Conservation (phyloP, 306 rosid species). For the Rosa persica region DNA sequence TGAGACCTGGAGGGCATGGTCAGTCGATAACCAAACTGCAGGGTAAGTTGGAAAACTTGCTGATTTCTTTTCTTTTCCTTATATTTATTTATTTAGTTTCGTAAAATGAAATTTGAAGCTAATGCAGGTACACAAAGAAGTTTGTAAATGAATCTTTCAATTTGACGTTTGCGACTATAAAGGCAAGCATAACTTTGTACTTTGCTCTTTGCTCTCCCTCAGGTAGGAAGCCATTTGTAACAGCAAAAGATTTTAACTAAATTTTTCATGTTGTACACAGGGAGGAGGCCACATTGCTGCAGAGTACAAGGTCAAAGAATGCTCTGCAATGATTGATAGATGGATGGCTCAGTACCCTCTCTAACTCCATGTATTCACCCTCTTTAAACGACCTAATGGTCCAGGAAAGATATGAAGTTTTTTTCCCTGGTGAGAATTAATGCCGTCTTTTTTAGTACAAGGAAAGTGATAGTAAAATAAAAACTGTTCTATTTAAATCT, state of each 20-base stretch:
- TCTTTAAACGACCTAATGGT: not conserved
- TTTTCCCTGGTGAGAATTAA: not conserved
- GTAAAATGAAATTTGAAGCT: not conserved
- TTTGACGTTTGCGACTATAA: not conserved
- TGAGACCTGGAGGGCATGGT: slow-evolving; percentile 30
- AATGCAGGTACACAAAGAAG: slow-evolving; percentile 7
- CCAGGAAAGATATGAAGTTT: not conserved
- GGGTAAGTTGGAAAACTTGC: slow-evolving; percentile 8
- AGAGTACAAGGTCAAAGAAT: slow-evolving; percentile 30
- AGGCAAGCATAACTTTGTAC: not conserved
- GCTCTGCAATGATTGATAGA: slow-evolving; percentile 22
- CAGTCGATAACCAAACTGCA: slow-evolving; percentile 19
- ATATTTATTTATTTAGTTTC: too few species aligned
- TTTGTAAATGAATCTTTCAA: not conserved
- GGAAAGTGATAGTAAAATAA: not conserved
- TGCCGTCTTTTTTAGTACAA: not conserved
- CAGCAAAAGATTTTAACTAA: not conserved
- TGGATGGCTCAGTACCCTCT: slow-evolving; percentile 24
- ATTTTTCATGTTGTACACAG: not conserved
- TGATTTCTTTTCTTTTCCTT: not conserved
- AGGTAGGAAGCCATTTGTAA: not conserved
- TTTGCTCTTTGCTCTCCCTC: not conserved
- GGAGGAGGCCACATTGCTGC: slow-evolving; percentile 33
- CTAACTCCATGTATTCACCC: not conserved
- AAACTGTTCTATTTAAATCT: not conserved